These are phyloP conservation scores for Fallopia convolvulus DNA, from an alignment of 148 eudicot genomes.

Conservation along the genomic window DNA sequence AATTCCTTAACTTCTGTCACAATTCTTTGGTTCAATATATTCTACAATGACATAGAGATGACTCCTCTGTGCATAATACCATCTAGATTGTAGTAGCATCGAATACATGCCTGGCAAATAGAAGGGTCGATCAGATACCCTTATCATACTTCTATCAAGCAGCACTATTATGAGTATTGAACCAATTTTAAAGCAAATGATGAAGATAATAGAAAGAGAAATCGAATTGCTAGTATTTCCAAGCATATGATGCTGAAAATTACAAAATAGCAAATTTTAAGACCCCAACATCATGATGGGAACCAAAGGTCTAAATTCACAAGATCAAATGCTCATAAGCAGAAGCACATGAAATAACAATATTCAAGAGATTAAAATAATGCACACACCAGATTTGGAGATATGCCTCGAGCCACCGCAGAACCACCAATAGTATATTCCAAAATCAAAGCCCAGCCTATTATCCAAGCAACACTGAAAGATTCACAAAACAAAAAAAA, in stretches of 20 bases:
- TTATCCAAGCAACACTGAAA: constrained; percentile 61
- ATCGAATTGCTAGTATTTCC: neutral
- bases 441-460: constrained; percentile 41
- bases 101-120: neutral
- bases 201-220: neutral
- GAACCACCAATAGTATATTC: constrained; percentile 44
- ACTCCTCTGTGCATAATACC: neutral
- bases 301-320: neutral
- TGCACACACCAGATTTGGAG: constrained; percentile 35
- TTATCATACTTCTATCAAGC: neutral
- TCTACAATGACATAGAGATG: neutral
- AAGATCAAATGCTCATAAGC: neutral
- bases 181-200: neutral
- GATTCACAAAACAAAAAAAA: neutral
- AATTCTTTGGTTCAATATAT: neutral
- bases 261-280: neutral
- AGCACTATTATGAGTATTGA: neutral
- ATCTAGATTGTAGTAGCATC: neutral
- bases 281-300: neutral
- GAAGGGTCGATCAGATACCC: too few species aligned
- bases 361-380: neutral
- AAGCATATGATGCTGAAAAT: neutral
- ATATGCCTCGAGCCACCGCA: constrained; percentile 44
- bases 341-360: neutral
- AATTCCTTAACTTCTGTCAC: neutral